A percentile compares a stretch with the other conserved stretches of the same genome.
Conservation (phyloP, 495 filamentous ascomycete genomes). For the Aspergillus mulundensis region DNA sequence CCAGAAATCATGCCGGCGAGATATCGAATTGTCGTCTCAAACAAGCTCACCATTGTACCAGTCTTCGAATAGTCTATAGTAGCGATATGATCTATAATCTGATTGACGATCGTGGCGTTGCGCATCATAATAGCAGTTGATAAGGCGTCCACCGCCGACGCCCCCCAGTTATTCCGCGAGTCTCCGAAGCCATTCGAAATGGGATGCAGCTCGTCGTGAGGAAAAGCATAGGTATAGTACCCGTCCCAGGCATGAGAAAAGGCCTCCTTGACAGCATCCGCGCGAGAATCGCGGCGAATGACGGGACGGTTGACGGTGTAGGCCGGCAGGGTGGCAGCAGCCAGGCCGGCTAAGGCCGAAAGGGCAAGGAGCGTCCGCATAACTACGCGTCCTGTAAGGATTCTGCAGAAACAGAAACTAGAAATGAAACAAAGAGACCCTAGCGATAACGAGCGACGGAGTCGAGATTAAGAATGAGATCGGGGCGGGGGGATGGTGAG, state of each 20-base stretch:
- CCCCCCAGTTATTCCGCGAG: slow-evolving; percentile 84
- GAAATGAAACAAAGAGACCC: not conserved
- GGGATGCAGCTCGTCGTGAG: slow-evolving; percentile 71
- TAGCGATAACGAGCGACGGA: not conserved
- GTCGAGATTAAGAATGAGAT: not conserved
- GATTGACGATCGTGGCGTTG: slow-evolving; percentile 58
- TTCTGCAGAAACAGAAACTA: not conserved
- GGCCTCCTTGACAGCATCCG: slow-evolving; percentile 66
- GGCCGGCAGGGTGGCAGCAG: not conserved
- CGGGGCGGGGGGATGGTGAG: not conserved
- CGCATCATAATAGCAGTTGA: slow-evolving; percentile 78
- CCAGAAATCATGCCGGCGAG: slow-evolving; percentile 75
- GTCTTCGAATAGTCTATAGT: slow-evolving; percentile 66
- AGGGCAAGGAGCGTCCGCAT: slow-evolving; percentile 2
- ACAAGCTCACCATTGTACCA: slow-evolving; percentile 59
- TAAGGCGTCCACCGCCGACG: slow-evolving; percentile 77
- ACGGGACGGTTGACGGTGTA: not conserved
- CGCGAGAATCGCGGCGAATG: slow-evolving; percentile 30
- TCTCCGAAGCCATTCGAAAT: slow-evolving; percentile 60
- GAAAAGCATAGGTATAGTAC: slow-evolving; percentile 75
- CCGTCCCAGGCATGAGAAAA: slow-evolving; percentile 79
- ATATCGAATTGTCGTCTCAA: slow-evolving; percentile 90
- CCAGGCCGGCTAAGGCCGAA: not conserved
- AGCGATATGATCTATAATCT: slow-evolving; percentile 65
- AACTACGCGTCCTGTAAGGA: not conserved